phyloP scores from a whole-genome alignment of 495 filamentous ascomycete genomes.

The Xylaria telfairii region DNA sequence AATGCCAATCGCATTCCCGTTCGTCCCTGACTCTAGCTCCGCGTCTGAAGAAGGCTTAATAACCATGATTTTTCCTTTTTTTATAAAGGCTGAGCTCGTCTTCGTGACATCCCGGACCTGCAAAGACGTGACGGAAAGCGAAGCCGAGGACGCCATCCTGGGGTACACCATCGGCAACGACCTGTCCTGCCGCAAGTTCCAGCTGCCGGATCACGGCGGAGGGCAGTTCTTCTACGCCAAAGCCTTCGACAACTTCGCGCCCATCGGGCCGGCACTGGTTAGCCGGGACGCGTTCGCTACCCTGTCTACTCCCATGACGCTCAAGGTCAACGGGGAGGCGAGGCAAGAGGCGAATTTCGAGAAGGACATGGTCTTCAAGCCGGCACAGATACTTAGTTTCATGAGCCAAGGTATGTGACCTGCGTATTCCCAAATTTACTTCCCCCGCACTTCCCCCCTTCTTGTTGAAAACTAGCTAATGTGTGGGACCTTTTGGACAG shows the following conservation, averaged over 20 bases:
- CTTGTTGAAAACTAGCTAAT: background rate
- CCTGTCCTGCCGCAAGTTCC: constrained; percentile 50
- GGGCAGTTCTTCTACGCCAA: constrained; percentile 55
- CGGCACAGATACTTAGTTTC: constrained; percentile 37
- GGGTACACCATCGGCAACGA: constrained; percentile 58
- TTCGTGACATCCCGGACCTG: constrained; percentile 47
- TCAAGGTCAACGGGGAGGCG: constrained; percentile 49
- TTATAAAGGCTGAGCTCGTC: constrained; percentile 43
- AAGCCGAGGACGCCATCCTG: constrained; percentile 47
- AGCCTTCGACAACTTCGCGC: constrained; percentile 55
- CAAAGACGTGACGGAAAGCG: constrained; percentile 41
- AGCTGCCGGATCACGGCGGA: constrained; percentile 44
- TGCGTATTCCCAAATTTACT: background rate
- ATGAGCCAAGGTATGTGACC: constrained; percentile 38
- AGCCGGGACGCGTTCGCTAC: constrained; percentile 25
- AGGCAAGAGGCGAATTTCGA: constrained; percentile 41
- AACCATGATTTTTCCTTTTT: too few relatives aligned
- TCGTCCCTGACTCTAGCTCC: background rate
- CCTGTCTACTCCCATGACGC: constrained; percentile 27
- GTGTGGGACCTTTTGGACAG: background rate
- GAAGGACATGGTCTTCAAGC: constrained; percentile 45
- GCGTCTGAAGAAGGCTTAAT: background rate
- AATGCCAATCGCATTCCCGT: too few relatives aligned
- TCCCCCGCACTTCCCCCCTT: constrained; percentile 15
- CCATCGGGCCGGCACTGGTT: constrained; percentile 50